These are phyloP conservation scores for Colletotrichum simmondsii DNA, from an alignment of 2,329 filamentous ascomycete genomes.

Conservation along the genomic window DNA sequence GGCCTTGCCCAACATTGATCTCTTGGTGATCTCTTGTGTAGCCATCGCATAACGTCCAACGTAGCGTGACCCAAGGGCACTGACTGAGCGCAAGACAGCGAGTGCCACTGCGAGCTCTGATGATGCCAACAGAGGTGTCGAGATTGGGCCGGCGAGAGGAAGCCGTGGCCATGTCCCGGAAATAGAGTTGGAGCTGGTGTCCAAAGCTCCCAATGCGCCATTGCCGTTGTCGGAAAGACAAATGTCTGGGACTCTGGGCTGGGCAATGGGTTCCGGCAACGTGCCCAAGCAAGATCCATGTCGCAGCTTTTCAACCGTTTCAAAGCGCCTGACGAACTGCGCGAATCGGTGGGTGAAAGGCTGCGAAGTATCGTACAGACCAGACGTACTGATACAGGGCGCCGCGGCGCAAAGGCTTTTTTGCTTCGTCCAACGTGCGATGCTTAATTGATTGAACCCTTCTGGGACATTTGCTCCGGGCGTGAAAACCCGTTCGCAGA, in stretches of 20 bases:
- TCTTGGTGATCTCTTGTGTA: not conserved
- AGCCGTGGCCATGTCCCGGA: not conserved
- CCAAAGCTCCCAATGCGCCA: slow-evolving; percentile 28
- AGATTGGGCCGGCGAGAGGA: not conserved
- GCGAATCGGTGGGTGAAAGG: not conserved
- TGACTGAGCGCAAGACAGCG: slow-evolving; percentile 5
- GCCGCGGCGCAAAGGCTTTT: slow-evolving; percentile 7
- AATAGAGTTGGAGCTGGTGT: slow-evolving; percentile 33
- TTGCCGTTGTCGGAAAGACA: slow-evolving; percentile 11
- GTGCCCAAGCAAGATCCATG: slow-evolving; percentile 19
- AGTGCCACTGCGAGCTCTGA: not conserved
- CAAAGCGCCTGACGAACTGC: slow-evolving; percentile 3
- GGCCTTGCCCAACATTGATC: not conserved
- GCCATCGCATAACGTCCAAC: slow-evolving; percentile 16
- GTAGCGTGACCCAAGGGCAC: slow-evolving; percentile 18
- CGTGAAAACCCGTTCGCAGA: not conserved
- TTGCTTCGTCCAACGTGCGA: not conserved
- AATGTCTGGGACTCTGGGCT: slow-evolving; percentile 1
- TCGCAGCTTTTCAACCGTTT: slow-evolving; percentile 28
- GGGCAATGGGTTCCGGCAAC: not conserved
- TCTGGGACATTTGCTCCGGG: not conserved
- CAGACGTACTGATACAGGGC: not conserved
- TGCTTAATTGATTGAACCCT: not conserved
- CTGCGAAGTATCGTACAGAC: not conserved
- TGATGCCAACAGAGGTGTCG: not conserved